Conservation (phyloP, 2,329 filamentous ascomycete species). For the Pleomassaria siparia region DNA sequence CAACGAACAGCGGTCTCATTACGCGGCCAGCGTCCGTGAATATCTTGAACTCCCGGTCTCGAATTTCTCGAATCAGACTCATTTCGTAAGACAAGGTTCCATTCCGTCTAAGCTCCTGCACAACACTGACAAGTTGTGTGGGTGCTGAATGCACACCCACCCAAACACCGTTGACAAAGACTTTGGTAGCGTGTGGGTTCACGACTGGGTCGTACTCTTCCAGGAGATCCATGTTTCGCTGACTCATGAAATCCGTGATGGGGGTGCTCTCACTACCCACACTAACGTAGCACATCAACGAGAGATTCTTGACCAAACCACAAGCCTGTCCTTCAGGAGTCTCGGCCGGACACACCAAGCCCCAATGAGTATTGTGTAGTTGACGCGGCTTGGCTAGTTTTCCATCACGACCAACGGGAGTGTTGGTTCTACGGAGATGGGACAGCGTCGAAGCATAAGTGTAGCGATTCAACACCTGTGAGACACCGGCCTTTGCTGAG, state of each 20-base stretch:
- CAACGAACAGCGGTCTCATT: slow-evolving; percentile 88
- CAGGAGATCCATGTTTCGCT: slow-evolving; percentile 91
- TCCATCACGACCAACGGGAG: slow-evolving; percentile 93
- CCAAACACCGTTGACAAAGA: slow-evolving; percentile 98
- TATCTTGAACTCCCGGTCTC: slow-evolving; percentile 97
- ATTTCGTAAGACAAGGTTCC: slow-evolving; percentile 89
- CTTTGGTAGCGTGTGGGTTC: slow-evolving; percentile 91
- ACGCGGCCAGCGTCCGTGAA: slow-evolving; percentile 97
- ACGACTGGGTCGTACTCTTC: slow-evolving; percentile 74
- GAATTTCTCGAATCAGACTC: slow-evolving; percentile 91
- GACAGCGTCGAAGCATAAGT: slow-evolving; percentile 96
- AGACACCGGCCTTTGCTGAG: slow-evolving; percentile 93
- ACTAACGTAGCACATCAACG: slow-evolving; percentile 97
- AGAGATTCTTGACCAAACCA: slow-evolving; percentile 95
- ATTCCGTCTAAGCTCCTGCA: slow-evolving; percentile 75
- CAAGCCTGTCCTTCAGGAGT: slow-evolving; percentile 98
- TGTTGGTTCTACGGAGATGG: slow-evolving; percentile 96
- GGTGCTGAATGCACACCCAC: slow-evolving; percentile 93
- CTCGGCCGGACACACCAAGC: slow-evolving; percentile 93
- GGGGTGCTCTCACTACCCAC: slow-evolving; percentile 90
- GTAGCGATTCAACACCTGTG: slow-evolving; percentile 96
- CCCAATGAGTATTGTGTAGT: slow-evolving; percentile 98
- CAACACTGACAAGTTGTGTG: slow-evolving; percentile 76
- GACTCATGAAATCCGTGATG: slow-evolving; percentile 93
- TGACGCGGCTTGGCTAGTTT: slow-evolving; percentile 98